phyloP scores from a whole-genome alignment of 768 basidiomycete species.

The Pleurotus djamor region DNA sequence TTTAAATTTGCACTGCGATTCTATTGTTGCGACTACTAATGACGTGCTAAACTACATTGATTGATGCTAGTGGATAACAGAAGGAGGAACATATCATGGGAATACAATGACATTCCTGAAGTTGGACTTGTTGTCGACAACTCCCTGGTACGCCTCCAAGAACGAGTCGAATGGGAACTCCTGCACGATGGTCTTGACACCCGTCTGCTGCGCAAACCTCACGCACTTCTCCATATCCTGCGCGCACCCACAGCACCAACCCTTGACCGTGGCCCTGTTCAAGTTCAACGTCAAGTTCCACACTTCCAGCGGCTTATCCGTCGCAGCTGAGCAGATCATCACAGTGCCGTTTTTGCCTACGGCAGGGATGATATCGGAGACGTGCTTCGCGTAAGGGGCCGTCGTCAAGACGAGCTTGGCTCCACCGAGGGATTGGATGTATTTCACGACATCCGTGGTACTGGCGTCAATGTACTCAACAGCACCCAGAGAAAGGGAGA shows the following conservation, averaged over 20 bases:
- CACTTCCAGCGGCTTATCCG: constrained; percentile 5
- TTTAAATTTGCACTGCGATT: not conserved
- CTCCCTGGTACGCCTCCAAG: constrained; percentile 2
- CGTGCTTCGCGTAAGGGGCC: constrained; percentile 6
- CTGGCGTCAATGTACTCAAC: constrained; percentile 5
- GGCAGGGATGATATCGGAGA: constrained; percentile 5
- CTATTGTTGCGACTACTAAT: not conserved
- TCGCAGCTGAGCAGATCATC: constrained; percentile 7
- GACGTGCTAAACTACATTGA: not conserved
- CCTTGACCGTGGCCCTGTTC: constrained; percentile 6
- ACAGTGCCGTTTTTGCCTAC: constrained; percentile 9
- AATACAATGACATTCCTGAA: constrained; percentile 9
- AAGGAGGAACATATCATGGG: not conserved
- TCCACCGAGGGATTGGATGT: constrained; percentile 8
- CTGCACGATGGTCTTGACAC: constrained; percentile 5
- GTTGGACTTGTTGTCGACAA: constrained; percentile 4
- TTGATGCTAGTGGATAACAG: not conserved
- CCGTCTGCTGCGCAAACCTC: constrained; percentile 3
- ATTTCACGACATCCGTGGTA: constrained; percentile 7
- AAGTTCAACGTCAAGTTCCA: constrained; percentile 5
- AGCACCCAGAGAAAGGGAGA: constrained; percentile 4
- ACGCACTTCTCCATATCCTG: constrained; percentile 10
- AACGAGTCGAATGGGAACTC: constrained; percentile 7
- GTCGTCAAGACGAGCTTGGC: constrained; percentile 9
- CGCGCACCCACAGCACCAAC: constrained; percentile 7